Percentiles rank a stretch among this genome's conserved stretches.
phyloP scores from a whole-genome alignment of 1,284 basidiomycete genomes.

The Pascua sp. region DNA sequence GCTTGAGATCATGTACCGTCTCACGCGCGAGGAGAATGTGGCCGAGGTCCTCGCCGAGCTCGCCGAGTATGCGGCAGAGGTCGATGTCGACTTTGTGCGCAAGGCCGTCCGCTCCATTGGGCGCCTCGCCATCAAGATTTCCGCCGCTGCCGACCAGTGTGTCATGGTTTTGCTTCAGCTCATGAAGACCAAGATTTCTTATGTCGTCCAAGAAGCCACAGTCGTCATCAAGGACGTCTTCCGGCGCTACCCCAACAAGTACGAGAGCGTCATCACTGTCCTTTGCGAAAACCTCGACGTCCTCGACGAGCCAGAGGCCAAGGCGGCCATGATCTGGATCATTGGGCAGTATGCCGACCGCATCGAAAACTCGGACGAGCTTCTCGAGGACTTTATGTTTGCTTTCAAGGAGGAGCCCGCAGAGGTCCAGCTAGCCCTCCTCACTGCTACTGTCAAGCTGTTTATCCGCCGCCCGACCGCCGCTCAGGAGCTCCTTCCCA shows the following conservation, averaged over 20 bases:
- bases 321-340: conserved; percentile 97
- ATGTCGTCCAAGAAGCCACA: conserved; percentile 96
- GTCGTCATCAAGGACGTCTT: conserved; percentile 99
- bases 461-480: conserved; percentile 92
- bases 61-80: conserved; percentile 97
- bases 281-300: conserved; percentile 94
- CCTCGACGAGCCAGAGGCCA: conserved; percentile 95
- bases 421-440: conserved; percentile 86
- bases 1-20: conserved; percentile 94
- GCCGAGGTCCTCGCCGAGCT: conserved; percentile 91
- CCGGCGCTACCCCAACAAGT: conserved; percentile 94
- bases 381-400: conserved; percentile 85
- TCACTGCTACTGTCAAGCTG: conserved; percentile 94
- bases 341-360: conserved; percentile 96
- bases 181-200: conserved; percentile 87
- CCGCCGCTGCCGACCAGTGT: conserved; percentile 86
- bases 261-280: conserved; percentile 94
- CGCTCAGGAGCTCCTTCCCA: conserved; percentile 84
- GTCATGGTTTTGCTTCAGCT: conserved; percentile 89
- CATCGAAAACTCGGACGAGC: conserved; percentile 92
- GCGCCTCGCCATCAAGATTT: conserved; percentile 93
- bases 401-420: conserved; percentile 91
- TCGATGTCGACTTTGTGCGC: conserved; percentile 96
- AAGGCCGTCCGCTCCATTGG: conserved; percentile 93
- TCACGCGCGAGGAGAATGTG: conserved; percentile 87